phyloP scores from a whole-genome alignment of 1,284 basidiomycete genomes.

The Fomitiporia mediterranea region DNA sequence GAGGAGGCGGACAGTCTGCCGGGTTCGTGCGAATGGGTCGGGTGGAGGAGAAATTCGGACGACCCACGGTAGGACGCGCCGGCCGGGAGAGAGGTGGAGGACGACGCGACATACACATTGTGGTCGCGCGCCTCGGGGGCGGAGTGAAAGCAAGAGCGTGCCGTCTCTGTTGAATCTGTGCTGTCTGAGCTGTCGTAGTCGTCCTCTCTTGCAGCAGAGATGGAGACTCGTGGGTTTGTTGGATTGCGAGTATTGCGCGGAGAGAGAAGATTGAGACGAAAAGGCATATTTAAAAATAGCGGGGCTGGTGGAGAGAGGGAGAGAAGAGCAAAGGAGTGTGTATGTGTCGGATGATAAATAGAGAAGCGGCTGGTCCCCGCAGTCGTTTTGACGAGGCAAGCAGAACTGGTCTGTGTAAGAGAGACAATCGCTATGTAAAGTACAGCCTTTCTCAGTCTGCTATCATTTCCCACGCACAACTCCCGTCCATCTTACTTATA shows the following conservation, averaged over 20 bases:
- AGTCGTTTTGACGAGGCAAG: too few relatives aligned
- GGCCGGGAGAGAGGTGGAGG: conserved; percentile 14
- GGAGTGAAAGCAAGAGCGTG: conserved; percentile 22
- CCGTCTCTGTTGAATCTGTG: conserved; percentile 36
- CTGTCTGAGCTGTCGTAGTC: conserved; percentile 38
- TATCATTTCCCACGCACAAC: too few relatives aligned
- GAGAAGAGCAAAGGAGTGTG: conserved; percentile 9
- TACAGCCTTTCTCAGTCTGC: too few relatives aligned
- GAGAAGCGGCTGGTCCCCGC: neutral
- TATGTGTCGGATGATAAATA: neutral
- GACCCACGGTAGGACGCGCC: conserved; percentile 11
- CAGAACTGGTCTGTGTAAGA: too few relatives aligned
- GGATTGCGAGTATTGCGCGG: neutral
- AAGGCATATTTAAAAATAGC: conserved; percentile 7
- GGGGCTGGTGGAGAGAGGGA: neutral
- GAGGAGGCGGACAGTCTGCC: conserved; percentile 13
- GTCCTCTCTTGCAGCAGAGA: conserved; percentile 20
- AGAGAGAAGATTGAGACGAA: conserved; percentile 11
- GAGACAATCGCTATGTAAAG: too few relatives aligned
- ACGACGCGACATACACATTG: conserved; percentile 12
- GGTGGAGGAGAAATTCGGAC: conserved; percentile 17
- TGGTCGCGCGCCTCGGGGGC: conserved; percentile 9
- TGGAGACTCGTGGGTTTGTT: conserved; percentile 4
- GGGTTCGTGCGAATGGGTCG: neutral
- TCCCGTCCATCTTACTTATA: too few relatives aligned